Evolutionary conservation across 2,329 filamentous ascomycete species (phyloP).

Genomic region (Talaromyces sp.): DNA sequence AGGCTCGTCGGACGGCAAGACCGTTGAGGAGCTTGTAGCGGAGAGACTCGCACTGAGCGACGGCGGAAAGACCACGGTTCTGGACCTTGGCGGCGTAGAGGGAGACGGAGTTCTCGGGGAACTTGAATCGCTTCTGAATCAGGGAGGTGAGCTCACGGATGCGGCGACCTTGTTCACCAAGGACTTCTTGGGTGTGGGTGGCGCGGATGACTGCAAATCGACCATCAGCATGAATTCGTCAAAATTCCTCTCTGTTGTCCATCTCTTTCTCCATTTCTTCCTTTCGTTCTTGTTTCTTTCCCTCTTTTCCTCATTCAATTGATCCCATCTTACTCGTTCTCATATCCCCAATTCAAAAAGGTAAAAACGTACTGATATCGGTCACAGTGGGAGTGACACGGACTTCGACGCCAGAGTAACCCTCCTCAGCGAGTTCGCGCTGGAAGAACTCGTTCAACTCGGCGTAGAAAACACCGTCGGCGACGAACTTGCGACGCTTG

Average conservation of each 20-base stretch:
- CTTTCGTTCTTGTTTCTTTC: neutral
- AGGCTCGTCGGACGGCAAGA: constrained; percentile 95
- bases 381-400: constrained; percentile 99
- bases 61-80: constrained; percentile 99
- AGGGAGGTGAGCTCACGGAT: constrained; percentile 99
- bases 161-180: constrained; percentile 99
- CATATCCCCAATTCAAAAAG: constrained; percentile 19
- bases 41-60: constrained; percentile 99
- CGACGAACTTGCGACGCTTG: constrained; percentile 71
- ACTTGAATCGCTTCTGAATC: constrained; percentile 99
- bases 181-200: constrained; percentile 99
- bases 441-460: constrained; percentile 99
- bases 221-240: constrained; percentile 36
- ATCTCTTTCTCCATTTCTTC: no score
- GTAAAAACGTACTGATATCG: constrained; percentile 73
- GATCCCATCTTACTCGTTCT: neutral
- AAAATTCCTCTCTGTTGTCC: no score
- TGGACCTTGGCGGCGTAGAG: constrained; percentile 99
- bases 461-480: constrained; percentile 99
- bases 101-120: constrained; percentile 99
- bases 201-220: constrained; percentile 77
- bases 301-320: constrained; percentile 7
- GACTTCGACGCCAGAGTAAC: constrained; percentile 99
- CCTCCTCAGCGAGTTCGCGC: constrained; percentile 99
- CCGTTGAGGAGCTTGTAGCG: constrained; percentile 99